Base-by-base conservation (phyloP, 2,329 filamentous ascomycete species). In the Eutypa lata region DNA sequence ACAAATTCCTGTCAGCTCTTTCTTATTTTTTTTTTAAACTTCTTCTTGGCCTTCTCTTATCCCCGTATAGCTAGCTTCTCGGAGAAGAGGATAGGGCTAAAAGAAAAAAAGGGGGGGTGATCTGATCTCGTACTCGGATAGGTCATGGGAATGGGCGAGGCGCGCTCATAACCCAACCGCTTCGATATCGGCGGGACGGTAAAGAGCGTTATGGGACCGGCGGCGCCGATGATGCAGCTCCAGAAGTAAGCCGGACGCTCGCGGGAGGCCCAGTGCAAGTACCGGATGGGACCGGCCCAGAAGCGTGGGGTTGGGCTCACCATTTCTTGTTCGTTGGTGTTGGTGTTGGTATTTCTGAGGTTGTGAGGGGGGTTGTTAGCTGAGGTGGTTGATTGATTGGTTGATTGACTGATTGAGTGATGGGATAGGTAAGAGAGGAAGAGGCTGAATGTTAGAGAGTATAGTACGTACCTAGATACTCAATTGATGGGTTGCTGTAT, bases 171-270 rank as follows among this genome's bases (percentile, higher is more conserved):
- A 63, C 92, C 92, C 53, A 96, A 72, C 58, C 76, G 78, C 57
- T 77, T 75, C 70, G 92, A 79, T 62, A 95, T 77, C 47, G 90
- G 88, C 43, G 92, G 91, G 1, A 90, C 87, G 52, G 81, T 78
- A 54, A 88, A 71, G 58, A 96, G 76, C 53, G 83, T 75, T 53
- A 89, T 72, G 35, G 93, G 94, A 11, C 91, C 91, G 51, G 84
- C 65, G 59, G 73, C 76, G 62, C 90, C 93, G 61, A 97, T 76
- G 53, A 90, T 68, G 66, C 90, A 76, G 64, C 90, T 91, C 82
- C 86, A 97, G 81, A 97, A 96, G 76, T 91, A 88, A 54, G 91
- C 91, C 49, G 94, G 94, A 72, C 89, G 89, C 73, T 94, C 88
- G 75, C 91, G 87, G 48, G 89, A 82, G 50, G 91, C 86, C 91